Conservation (phyloP, 2,329 filamentous ascomycete species). For the Fusarium guadeloupense region DNA sequence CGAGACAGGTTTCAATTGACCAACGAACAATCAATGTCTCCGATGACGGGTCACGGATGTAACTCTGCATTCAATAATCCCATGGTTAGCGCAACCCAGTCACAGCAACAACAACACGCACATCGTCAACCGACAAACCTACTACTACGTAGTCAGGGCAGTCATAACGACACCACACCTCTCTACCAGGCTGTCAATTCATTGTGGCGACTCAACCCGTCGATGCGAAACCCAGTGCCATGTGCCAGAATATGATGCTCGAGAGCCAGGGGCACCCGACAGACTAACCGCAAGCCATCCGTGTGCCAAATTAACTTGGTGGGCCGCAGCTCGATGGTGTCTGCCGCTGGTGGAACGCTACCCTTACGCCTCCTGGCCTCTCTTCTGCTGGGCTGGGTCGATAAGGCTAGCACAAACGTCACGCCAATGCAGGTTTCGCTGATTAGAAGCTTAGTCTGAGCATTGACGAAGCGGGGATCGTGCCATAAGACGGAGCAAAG, state of each 20-base stretch:
- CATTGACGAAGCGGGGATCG: slow-evolving; percentile 39
- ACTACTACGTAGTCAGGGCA: background rate
- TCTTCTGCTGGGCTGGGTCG: slow-evolving; percentile 11
- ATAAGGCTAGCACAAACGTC: slow-evolving; percentile 43
- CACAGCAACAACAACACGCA: background rate
- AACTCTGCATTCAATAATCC: slow-evolving; percentile 16
- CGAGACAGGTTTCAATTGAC: slow-evolving; percentile 10
- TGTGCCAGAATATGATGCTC: slow-evolving; percentile 36
- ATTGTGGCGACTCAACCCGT: slow-evolving; percentile 26
- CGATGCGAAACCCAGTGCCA: slow-evolving; percentile 32
- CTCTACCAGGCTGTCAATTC: slow-evolving; percentile 12
- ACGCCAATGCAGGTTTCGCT: slow-evolving; percentile 37
- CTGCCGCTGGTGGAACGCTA: slow-evolving; percentile 26
- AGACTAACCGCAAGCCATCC: slow-evolving; percentile 43
- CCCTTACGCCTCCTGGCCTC: slow-evolving; percentile 9
- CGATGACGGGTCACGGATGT: slow-evolving; percentile 20
- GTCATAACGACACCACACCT: slow-evolving; percentile 1
- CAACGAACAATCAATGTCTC: slow-evolving; percentile 30
- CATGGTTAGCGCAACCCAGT: background rate
- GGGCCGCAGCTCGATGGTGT: slow-evolving; percentile 30
- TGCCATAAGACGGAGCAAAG: slow-evolving; percentile 41
- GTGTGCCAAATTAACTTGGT: slow-evolving; percentile 40
- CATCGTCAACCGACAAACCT: background rate
- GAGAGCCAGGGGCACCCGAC: slow-evolving; percentile 33
- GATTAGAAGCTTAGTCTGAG: slow-evolving; percentile 33